Percentiles rank a stretch among this genome's conserved stretches.
phyloP scores from a whole-genome alignment of 257 asterid species.

The Ehretia macrophylla region DNA sequence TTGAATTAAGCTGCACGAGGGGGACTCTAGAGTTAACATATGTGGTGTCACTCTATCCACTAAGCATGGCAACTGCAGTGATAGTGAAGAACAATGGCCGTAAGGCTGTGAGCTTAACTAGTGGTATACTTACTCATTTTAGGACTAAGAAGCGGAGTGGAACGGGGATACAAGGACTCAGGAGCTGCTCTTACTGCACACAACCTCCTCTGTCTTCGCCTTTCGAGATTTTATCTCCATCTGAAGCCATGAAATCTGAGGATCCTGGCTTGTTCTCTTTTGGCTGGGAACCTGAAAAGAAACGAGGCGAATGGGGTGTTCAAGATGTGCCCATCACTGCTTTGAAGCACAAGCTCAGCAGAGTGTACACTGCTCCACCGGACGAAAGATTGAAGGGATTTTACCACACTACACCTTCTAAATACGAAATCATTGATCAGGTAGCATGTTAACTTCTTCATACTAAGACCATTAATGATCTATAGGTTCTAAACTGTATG shows the following conservation, averaged over 20 bases:
- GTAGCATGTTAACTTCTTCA: slow-evolving; percentile 16
- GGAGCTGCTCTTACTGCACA: slow-evolving; percentile 57
- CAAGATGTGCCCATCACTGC: slow-evolving; percentile 72
- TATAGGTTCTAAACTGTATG: background rate
- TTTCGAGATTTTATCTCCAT: slow-evolving; percentile 56
- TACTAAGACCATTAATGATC: background rate
- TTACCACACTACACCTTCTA: slow-evolving; percentile 55
- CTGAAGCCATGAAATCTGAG: slow-evolving; percentile 56
- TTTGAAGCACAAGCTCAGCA: slow-evolving; percentile 63
- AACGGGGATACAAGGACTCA: slow-evolving; percentile 60
- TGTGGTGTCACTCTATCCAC: slow-evolving; percentile 64
- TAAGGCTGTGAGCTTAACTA: slow-evolving; percentile 42
- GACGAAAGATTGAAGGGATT: slow-evolving; percentile 40
- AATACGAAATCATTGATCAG: slow-evolving; percentile 74
- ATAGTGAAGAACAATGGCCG: slow-evolving; percentile 63
- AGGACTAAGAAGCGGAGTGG: slow-evolving; percentile 44
- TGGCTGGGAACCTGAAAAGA: slow-evolving; percentile 68
- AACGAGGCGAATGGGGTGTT: slow-evolving; percentile 55
- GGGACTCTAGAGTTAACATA: slow-evolving; percentile 51
- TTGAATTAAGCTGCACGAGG: slow-evolving; percentile 58
- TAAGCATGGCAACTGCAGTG: slow-evolving; percentile 72
- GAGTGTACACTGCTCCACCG: slow-evolving; percentile 66
- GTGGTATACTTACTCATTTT: slow-evolving; percentile 61
- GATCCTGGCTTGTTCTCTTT: slow-evolving; percentile 63
- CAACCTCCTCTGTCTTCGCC: slow-evolving; percentile 65